phyloP scores from a whole-genome alignment of 208 protist species.

The Paratrypanosoma confusum region DNA sequence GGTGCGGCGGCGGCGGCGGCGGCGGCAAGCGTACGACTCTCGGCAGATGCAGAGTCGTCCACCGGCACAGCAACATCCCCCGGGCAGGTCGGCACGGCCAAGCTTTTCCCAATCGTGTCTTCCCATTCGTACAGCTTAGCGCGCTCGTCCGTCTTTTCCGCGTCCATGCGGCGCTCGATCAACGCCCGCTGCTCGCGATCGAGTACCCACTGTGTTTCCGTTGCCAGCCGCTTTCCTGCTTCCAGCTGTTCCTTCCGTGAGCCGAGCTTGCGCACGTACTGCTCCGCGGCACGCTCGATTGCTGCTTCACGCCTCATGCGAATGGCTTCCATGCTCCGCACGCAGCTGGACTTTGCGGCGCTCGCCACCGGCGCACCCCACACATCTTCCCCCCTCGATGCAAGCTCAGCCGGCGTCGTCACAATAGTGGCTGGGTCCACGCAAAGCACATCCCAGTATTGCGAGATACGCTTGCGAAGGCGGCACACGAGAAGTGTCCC shows the following conservation, averaged over 20 bases:
- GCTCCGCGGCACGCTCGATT: constrained; percentile 49
- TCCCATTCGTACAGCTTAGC: constrained; percentile 71
- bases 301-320: constrained; percentile 54
- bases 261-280: constrained; percentile 61
- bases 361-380: constrained; percentile 4
- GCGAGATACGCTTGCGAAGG: constrained; percentile 43
- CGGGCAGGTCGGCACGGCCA: background rate
- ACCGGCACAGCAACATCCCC: constrained; percentile 6
- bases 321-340: constrained; percentile 16
- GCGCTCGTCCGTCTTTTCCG: constrained; percentile 53
- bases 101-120: constrained; percentile 10
- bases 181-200: constrained; percentile 64
- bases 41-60: too few relatives aligned
- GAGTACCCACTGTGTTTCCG: constrained; percentile 83
- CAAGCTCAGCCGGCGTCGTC: too few relatives aligned
- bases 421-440: constrained; percentile 11
- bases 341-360: constrained; percentile 19
- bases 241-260: constrained; percentile 54
- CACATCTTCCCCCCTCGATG: constrained; percentile 2
- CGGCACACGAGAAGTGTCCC: constrained; percentile 32
- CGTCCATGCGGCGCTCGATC: constrained; percentile 63
- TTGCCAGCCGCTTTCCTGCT: constrained; percentile 73
- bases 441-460: constrained; percentile 54
- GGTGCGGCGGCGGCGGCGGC: background rate
- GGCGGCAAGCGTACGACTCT: background rate